Conservation (phyloP, 2,329 filamentous ascomycete species). For the Coniochaeta sp. region DNA sequence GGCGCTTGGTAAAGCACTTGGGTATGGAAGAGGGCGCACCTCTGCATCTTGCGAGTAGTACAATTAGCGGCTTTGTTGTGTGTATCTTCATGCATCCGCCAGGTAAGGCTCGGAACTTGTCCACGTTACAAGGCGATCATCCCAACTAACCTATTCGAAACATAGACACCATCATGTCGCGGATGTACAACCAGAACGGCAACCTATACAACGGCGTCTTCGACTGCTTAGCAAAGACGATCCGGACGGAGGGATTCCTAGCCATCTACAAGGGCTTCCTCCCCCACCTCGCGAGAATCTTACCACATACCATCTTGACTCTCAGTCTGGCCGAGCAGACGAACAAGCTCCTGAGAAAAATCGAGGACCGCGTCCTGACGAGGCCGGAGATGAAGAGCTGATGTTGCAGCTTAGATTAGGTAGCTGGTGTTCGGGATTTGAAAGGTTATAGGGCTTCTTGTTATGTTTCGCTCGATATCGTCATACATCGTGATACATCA, state of each 20-base stretch:
- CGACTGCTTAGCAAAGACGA: conserved; percentile 85
- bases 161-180: conserved; percentile 91
- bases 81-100: conserved; percentile 98
- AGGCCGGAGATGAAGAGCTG: conserved; percentile 2
- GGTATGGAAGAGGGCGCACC: conserved; percentile 87
- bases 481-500: background rate
- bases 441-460: background rate
- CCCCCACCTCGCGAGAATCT: conserved; percentile 85
- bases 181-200: conserved; percentile 97
- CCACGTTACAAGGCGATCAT: background rate
- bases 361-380: conserved; percentile 54
- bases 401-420: background rate
- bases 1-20: conserved; percentile 70
- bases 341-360: conserved; percentile 77
- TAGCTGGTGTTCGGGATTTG: background rate
- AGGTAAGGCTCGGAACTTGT: conserved; percentile 41
- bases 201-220: conserved; percentile 93
- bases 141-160: background rate
- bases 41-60: conserved; percentile 81
- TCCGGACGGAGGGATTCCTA: conserved; percentile 82
- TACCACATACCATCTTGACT: conserved; percentile 93
- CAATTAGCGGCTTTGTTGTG: conserved; percentile 88
- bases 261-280: conserved; percentile 98
- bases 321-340: conserved; percentile 93
- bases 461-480: background rate